A percentile compares a stretch with the other conserved stretches of the same genome.
phyloP scores from a whole-genome alignment of 1,284 basidiomycete genomes.

The Cryptococcus sp. region DNA sequence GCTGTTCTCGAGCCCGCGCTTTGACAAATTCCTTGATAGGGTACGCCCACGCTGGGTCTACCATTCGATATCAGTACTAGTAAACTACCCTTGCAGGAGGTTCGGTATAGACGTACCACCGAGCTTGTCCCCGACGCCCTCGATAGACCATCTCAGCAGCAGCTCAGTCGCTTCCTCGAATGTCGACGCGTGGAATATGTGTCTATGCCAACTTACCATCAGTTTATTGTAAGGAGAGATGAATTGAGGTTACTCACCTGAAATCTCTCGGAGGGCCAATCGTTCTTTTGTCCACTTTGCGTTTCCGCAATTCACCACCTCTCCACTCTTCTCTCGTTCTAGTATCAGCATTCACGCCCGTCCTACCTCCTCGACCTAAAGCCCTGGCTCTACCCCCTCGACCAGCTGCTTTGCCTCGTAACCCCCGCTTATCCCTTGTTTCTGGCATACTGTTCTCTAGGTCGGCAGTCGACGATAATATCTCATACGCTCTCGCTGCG shows the following conservation, averaged over 20 bases:
- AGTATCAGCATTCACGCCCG: constrained; percentile 17
- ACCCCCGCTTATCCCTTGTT: too few relatives aligned
- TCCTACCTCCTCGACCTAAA: constrained; percentile 7
- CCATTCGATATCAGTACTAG: constrained; percentile 3
- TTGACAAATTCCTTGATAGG: constrained; percentile 84
- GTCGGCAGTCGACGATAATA: too few relatives aligned
- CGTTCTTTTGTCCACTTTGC: constrained; percentile 79
- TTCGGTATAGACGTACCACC: constrained; percentile 63
- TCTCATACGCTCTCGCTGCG: too few relatives aligned
- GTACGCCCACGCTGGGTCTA: constrained; percentile 85
- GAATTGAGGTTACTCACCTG: constrained; percentile 61
- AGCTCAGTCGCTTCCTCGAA: constrained; percentile 88
- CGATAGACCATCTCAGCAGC: constrained; percentile 83
- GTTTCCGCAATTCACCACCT: constrained; percentile 55
- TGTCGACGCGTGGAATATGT: constrained; percentile 90
- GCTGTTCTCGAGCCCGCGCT: constrained; percentile 61
- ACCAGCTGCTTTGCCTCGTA: not conserved
- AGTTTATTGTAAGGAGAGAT: not conserved
- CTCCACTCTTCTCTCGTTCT: constrained; percentile 16
- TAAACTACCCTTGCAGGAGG: too few relatives aligned
- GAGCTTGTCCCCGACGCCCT: constrained; percentile 79
- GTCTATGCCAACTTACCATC: constrained; percentile 57
- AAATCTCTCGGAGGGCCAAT: constrained; percentile 80
- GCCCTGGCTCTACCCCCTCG: constrained; percentile 7
- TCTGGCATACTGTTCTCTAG: too few relatives aligned